phyloP scores from a whole-genome alignment of 2,329 filamentous ascomycete genomes.

The Alternaria consortialis region DNA sequence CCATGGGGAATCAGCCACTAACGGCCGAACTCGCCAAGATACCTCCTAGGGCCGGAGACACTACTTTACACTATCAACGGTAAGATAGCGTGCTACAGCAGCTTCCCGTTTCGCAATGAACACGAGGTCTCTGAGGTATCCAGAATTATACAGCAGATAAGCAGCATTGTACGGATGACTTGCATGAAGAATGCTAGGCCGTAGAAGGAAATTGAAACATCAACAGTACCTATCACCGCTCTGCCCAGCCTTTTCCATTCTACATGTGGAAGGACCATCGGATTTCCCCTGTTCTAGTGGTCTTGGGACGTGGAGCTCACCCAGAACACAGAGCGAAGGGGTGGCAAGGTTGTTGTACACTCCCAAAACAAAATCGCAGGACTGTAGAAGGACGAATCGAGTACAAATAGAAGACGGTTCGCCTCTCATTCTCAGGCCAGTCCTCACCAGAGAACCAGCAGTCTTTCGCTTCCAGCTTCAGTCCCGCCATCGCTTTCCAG shows the following conservation, averaged over 20 bases:
- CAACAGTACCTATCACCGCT: not conserved
- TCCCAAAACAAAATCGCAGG: not conserved
- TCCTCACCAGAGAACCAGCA: not conserved
- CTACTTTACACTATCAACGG: not conserved
- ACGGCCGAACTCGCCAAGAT: not conserved
- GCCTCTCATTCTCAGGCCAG: not conserved
- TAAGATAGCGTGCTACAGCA: not conserved
- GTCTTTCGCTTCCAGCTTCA: conserved; percentile 1
- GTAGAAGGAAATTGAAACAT: not conserved
- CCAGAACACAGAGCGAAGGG: not conserved
- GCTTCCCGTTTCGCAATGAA: not conserved
- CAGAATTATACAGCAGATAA: not conserved
- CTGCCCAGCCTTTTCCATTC: not conserved
- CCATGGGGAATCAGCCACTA: not conserved
- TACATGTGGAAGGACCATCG: conserved; percentile 1
- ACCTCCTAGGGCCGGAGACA: conserved; percentile 2
- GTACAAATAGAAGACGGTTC: not conserved
- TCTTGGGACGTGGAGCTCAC: not conserved
- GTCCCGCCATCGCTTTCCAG: not conserved
- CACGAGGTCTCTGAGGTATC: not conserved
- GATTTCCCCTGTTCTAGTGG: not conserved
- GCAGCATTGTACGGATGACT: not conserved
- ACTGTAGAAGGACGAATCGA: not conserved
- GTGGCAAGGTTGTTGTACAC: conserved; percentile 1
- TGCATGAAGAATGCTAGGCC: not conserved